Evolutionary conservation across 441 rosid genomes (phyloP).

Genomic region (Arabidopsis hybrid): DNA sequence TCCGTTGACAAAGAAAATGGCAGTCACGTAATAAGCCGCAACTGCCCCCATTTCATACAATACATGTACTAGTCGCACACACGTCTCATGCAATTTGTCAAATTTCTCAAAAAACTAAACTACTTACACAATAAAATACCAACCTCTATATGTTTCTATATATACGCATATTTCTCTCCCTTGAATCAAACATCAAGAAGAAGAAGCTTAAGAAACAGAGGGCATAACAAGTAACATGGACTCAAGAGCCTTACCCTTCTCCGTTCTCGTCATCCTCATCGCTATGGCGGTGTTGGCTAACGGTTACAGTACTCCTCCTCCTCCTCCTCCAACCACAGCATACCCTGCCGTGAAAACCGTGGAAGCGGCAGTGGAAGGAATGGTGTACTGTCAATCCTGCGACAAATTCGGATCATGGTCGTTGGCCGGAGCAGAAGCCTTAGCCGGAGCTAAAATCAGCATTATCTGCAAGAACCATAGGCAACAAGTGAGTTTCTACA

Average conservation of each 20-base stretch:
- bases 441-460: constrained; percentile 74
- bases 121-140: background rate
- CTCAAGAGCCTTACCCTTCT: constrained; percentile 46
- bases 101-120: background rate
- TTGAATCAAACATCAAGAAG: constrained; percentile 11
- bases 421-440: constrained; percentile 64
- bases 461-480: constrained; percentile 73
- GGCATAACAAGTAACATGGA: constrained; percentile 50
- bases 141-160: constrained; percentile 21
- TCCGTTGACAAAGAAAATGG: constrained; percentile 41
- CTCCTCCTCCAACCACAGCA: constrained; percentile 35
- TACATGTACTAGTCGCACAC: constrained; percentile 40
- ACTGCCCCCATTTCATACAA: constrained; percentile 15
- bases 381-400: constrained; percentile 88
- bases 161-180: background rate
- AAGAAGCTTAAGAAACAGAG: constrained; percentile 27
- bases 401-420: constrained; percentile 75
- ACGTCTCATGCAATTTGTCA: constrained; percentile 35
- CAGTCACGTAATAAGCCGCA: constrained; percentile 42
- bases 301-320: constrained; percentile 38
- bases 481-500: constrained; percentile 68
- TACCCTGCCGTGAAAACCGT: constrained; percentile 46
- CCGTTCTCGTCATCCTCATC: constrained; percentile 49
- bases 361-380: constrained; percentile 77
- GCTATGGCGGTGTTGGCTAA: constrained; percentile 38